Evolutionary conservation across 2,329 filamentous ascomycete species (phyloP).

Genomic region (Colletotrichum eremochloae): DNA sequence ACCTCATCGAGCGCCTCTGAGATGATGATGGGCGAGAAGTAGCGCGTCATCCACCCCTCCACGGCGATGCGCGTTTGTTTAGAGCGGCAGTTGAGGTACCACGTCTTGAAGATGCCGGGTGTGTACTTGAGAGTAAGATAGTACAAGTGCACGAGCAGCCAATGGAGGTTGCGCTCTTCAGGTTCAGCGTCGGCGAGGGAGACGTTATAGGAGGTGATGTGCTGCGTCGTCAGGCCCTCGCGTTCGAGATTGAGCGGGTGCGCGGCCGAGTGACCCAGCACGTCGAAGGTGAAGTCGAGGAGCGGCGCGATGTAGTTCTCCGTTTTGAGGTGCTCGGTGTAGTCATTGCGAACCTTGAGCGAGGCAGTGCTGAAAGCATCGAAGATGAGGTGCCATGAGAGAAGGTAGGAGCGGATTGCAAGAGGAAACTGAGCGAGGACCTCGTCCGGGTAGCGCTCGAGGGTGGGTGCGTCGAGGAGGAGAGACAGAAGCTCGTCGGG

Average conservation of each 20-base stretch:
- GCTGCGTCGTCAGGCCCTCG: constrained; percentile 68
- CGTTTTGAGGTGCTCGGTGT: constrained; percentile 82
- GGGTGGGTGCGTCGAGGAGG: constrained; percentile 81
- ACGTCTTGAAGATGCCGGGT: constrained; percentile 83
- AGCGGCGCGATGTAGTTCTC: constrained; percentile 77
- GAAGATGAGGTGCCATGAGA: constrained; percentile 92
- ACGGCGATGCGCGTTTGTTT: constrained; percentile 85
- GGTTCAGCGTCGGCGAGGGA: constrained; percentile 67
- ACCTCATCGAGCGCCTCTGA: constrained; percentile 76
- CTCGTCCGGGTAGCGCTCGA: constrained; percentile 75
- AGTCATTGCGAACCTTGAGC: constrained; percentile 85
- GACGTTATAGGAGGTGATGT: constrained; percentile 69
- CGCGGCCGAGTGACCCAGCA: constrained; percentile 82
- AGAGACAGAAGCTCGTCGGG: constrained; percentile 89
- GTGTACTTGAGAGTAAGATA: constrained; percentile 84
- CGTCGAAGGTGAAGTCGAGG: constrained; percentile 84
- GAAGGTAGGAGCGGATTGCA: constrained; percentile 81
- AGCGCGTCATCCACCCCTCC: constrained; percentile 87
- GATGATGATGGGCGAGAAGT: constrained; percentile 81
- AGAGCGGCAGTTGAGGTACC: constrained; percentile 86
- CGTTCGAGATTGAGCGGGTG: constrained; percentile 81
- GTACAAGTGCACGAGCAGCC: constrained; percentile 87
- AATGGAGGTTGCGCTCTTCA: constrained; percentile 81
- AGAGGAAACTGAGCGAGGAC: constrained; percentile 77
- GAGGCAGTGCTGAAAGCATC: constrained; percentile 85